phyloP scores from a whole-genome alignment of 2,329 filamentous ascomycete genomes.

The Cladophialophora carrionii region DNA sequence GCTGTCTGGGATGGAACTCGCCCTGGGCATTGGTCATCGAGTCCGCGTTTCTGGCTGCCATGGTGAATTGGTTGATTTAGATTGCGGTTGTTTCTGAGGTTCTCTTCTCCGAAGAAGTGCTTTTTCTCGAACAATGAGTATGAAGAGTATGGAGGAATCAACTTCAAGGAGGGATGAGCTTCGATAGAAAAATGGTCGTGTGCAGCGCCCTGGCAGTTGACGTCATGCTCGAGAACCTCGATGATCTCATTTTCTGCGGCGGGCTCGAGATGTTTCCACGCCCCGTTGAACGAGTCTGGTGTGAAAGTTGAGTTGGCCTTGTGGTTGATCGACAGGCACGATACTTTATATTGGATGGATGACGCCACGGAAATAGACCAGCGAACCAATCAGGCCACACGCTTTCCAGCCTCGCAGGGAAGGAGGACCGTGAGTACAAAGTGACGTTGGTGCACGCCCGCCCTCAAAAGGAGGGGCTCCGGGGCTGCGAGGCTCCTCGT shows the following conservation, averaged over 20 bases:
- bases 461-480: background rate
- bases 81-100: background rate
- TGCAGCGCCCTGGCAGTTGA: conserved; percentile 7
- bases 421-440: background rate
- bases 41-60: conserved; percentile 57
- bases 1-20: conserved; percentile 59
- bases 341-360: background rate
- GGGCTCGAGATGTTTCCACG: background rate
- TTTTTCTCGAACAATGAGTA: background rate
- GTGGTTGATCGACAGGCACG: background rate
- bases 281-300: background rate
- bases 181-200: conserved; percentile 4
- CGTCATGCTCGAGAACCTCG: conserved; percentile 9
- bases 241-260: conserved; percentile 15
- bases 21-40: conserved; percentile 58
- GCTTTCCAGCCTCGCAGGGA: background rate
- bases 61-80: conserved; percentile 38
- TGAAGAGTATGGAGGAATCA: background rate
- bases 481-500: too few relatives aligned
- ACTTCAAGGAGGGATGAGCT: conserved; percentile 3
- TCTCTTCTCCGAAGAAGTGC: background rate
- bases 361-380: background rate
- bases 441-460: background rate
- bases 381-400: background rate
- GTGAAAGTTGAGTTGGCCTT: background rate